A percentile compares a stretch with the other conserved stretches of the same genome.
These are phyloP conservation scores for Eucalyptus curtisii DNA, from an alignment of 345 rosid genomes.

Conservation along the genomic window DNA sequence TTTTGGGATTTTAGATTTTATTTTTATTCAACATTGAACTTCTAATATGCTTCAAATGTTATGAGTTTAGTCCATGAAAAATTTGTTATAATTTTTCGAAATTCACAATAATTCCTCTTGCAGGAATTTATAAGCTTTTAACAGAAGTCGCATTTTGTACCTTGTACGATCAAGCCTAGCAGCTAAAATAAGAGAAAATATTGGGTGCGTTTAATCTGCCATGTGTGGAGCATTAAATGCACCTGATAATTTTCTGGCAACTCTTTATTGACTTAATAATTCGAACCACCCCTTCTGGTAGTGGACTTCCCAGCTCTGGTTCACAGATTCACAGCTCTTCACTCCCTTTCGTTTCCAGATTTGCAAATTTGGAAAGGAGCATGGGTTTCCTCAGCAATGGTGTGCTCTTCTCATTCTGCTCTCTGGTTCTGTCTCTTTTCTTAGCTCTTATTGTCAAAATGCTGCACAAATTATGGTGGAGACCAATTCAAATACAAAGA, in stretches of 20 bases:
- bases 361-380: not conserved
- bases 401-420: not conserved
- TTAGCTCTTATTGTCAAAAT: not conserved
- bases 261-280: rapidly evolving
- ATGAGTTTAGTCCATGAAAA: too few species aligned
- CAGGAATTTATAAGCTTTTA: not conserved
- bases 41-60: too few species aligned
- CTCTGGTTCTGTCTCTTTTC: not conserved
- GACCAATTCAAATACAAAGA: conserved; percentile 1
- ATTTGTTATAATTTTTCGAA: too few species aligned
- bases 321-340: not conserved
- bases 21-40: too few species aligned
- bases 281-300: not conserved
- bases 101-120: too few species aligned
- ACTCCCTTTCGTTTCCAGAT: not conserved
- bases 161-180: rapidly evolving
- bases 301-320: not conserved
- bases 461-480: not conserved
- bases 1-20: too few species aligned
- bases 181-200: not conserved
- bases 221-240: too few species aligned
- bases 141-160: not conserved
- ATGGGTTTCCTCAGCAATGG: not conserved
- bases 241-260: not conserved
- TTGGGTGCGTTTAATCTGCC: too few species aligned